A percentile compares a stretch with the other conserved stretches of the same genome.
Evolutionary conservation across 1,139 yeast genomes (phyloP).

Genomic region (Debaryomyces sp.): DNA sequence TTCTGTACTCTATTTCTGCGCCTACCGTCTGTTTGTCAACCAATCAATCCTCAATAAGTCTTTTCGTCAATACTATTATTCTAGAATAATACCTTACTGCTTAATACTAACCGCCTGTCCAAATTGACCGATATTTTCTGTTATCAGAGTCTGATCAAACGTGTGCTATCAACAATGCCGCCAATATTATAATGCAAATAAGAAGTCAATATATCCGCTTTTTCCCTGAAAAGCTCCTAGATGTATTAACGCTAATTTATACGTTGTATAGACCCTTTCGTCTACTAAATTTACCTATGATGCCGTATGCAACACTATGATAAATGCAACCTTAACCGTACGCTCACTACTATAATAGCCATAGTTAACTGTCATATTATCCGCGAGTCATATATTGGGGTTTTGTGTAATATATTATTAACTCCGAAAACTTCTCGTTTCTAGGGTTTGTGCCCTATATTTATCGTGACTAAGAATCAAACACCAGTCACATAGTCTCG

Average conservation of each 20-base stretch:
- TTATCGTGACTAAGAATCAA: not conserved
- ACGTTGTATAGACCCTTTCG: not conserved
- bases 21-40: not conserved
- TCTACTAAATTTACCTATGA: not conserved
- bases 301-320: not conserved
- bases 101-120: not conserved
- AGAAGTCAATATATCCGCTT: not conserved
- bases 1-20: not conserved
- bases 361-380: not conserved
- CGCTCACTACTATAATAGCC: not conserved
- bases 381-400: slow-evolving; percentile 2
- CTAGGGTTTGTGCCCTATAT: not conserved
- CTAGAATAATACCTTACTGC: not conserved
- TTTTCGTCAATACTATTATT: not conserved
- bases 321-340: not conserved
- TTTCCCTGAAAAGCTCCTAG: not conserved
- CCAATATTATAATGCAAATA: not conserved
- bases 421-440: not conserved
- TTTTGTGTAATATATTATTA: slow-evolving; percentile 16
- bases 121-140: not conserved
- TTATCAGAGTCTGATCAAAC: not conserved
- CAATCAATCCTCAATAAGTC: not conserved
- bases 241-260: not conserved
- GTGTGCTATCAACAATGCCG: not conserved
- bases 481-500: not conserved